Evolutionary conservation across 2,329 filamentous ascomycete species (phyloP), one percentile per base, ranked within the genome.

Genomic region (Pestalotiopsis sp.): DNA sequence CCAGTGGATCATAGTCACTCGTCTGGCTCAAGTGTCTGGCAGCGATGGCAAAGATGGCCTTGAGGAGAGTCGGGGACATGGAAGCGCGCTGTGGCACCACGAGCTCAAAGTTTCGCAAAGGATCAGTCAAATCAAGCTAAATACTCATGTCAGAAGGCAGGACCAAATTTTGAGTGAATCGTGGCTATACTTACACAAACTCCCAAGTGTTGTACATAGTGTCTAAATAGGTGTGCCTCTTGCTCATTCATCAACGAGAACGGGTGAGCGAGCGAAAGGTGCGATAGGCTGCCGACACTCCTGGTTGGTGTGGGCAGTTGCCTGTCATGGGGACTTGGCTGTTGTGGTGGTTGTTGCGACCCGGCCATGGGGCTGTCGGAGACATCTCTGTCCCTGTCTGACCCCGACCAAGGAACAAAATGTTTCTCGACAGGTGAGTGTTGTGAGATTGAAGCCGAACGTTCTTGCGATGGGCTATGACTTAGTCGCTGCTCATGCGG

Each of bases 1-100:
- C 81, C 14, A 84, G 79, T 0, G 81, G 79, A 70, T 88, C 83
- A 70, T 84, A 86, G 24, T 78, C 74, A 30, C 78, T 80, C 13
- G 81, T 82, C 39, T 86, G 80, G 60, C 82, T 85, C 48, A 88
- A 75, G 71, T 89, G 87, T 48, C 86, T 80, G 2, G 86, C 84
- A 0, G 87, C 83, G 3, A 88, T 78, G 1, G 87, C 86, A 56
- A 88, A 81, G 30, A 89, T 87, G 24, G 87, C 86, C 66, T 88
- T 87, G 13, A 88, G 78, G 3, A 89, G 78, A 2, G 85, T 83
- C 0, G 83, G 83, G 65, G 82, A 87, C 1, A 77, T 80, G 13
- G 81, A 81, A 3, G 87, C 85, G 22, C 84, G 79, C 66, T 84
- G 80, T 0, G 87, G 87, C 0, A 89, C 86, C 5, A 85, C 78